Conservation (phyloP, 345 rosid species). For the Eucalyptus pauciflora region DNA sequence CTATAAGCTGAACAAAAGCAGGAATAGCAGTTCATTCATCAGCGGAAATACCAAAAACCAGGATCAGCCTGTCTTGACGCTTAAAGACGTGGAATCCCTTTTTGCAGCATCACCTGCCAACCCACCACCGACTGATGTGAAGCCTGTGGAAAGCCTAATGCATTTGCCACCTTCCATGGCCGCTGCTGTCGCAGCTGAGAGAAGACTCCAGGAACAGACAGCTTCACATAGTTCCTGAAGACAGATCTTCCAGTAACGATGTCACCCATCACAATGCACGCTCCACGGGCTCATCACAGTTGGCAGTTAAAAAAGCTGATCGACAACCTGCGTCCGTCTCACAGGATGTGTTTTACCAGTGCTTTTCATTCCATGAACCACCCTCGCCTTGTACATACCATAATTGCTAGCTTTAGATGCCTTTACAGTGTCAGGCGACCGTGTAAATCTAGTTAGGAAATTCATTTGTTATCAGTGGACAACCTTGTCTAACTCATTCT, state of each 20-base stretch:
- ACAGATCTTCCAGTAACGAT: not conserved
- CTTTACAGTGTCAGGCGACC: not conserved
- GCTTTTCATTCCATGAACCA: not conserved
- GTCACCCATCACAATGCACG: not conserved
- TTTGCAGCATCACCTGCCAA: constrained; percentile 26
- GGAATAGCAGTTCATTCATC: constrained; percentile 42
- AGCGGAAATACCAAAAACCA: constrained; percentile 86
- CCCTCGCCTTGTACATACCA: not conserved
- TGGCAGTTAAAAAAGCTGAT: not conserved
- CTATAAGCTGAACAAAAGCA: constrained; percentile 76
- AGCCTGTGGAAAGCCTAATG: constrained; percentile 27
- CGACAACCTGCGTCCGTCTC: not conserved
- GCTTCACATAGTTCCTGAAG: not conserved
- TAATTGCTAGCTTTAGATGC: not conserved
- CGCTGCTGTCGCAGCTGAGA: constrained; percentile 89
- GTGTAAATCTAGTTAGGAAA: not conserved
- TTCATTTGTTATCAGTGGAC: not conserved
- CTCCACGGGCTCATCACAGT: not conserved
- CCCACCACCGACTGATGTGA: constrained; percentile 20
- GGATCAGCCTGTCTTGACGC: constrained; percentile 70
- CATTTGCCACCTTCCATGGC: constrained; percentile 72
- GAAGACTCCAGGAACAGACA: constrained; percentile 37
- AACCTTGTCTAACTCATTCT: not conserved
- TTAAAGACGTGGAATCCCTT: constrained; percentile 72
- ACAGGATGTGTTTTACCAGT: not conserved